Conservation (phyloP, 1,284 basidiomycete species). For the Cutaneotrichosporon cyanovorans region DNA sequence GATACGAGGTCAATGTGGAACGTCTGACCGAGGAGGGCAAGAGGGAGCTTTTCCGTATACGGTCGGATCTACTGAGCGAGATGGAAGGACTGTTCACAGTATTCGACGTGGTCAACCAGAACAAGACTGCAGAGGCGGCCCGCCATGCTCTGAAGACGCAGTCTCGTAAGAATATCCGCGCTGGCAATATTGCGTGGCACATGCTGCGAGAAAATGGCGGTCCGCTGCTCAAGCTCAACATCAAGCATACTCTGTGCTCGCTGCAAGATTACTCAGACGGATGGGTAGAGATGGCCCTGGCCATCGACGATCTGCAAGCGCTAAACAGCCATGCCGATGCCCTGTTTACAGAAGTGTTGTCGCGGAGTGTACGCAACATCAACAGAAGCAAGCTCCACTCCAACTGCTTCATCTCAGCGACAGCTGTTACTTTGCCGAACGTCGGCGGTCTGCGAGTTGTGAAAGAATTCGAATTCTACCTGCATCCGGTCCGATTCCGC, state of each 20-base stretch:
- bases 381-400: conserved; percentile 42
- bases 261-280: conserved; percentile 86
- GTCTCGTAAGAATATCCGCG: conserved; percentile 69
- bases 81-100: conserved; percentile 76
- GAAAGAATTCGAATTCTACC: conserved; percentile 68
- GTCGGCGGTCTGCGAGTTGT: conserved; percentile 92
- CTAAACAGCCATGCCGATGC: conserved; percentile 82
- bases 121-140: conserved; percentile 62
- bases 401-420: conserved; percentile 16
- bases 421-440: conserved; percentile 72
- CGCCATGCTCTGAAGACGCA: conserved; percentile 69
- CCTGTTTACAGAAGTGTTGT: conserved; percentile 82
- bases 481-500: conserved; percentile 83
- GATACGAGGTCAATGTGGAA: conserved; percentile 52
- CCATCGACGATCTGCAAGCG: conserved; percentile 67
- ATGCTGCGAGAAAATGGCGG: conserved; percentile 71
- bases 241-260: conserved; percentile 69
- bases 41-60: conserved; percentile 55
- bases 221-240: conserved; percentile 76
- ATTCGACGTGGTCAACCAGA: conserved; percentile 74
- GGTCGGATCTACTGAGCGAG: conserved; percentile 66
- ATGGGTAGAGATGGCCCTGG: conserved; percentile 71
- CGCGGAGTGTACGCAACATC: conserved; percentile 51
- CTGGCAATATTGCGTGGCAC: conserved; percentile 84
- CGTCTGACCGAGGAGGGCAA: conserved; percentile 51